phyloP scores from a whole-genome alignment of 345 rosid genomes.

The Draba incana region DNA sequence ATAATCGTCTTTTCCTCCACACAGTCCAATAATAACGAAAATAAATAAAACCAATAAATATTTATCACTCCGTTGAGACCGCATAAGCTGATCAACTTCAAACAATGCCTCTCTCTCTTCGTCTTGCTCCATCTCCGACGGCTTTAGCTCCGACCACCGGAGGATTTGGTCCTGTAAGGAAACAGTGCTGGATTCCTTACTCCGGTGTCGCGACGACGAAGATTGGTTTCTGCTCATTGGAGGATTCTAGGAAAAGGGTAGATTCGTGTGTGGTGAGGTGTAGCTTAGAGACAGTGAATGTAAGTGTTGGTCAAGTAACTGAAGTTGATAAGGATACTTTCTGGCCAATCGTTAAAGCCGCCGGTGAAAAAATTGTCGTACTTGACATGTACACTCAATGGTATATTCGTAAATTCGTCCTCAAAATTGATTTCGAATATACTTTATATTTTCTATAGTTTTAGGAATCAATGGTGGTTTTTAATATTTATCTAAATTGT shows the following conservation, averaged over 20 bases:
- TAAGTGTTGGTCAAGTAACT: constrained; percentile 81
- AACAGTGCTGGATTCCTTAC: constrained; percentile 48
- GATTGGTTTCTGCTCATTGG: constrained; percentile 25
- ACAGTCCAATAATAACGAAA: constrained; percentile 1
- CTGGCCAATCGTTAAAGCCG: constrained; percentile 92
- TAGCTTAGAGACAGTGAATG: constrained; percentile 68
- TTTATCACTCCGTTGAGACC: constrained; percentile 29
- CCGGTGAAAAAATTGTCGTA: constrained; percentile 83
- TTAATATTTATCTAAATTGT: no score
- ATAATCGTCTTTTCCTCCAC: background rate
- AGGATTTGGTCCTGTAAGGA: constrained; percentile 15
- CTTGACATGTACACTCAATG: constrained; percentile 98
- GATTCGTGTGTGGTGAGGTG: constrained; percentile 50
- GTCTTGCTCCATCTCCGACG: constrained; percentile 41
- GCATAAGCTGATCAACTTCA: background rate
- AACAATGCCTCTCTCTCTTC: constrained; percentile 50
- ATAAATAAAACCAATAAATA: background rate
- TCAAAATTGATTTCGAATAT: background rate
- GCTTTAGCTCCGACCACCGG: constrained; percentile 36
- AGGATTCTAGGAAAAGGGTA: constrained; percentile 11
- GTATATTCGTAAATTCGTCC: constrained; percentile 37
- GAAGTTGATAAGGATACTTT: constrained; percentile 88
- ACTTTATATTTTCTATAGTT: background rate
- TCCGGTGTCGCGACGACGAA: constrained; percentile 22
- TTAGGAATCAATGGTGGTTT: background rate